These are phyloP conservation scores for Phanerodontia chrysosporium DNA, from an alignment of 768 basidiomycete species.

Conservation along the genomic window DNA sequence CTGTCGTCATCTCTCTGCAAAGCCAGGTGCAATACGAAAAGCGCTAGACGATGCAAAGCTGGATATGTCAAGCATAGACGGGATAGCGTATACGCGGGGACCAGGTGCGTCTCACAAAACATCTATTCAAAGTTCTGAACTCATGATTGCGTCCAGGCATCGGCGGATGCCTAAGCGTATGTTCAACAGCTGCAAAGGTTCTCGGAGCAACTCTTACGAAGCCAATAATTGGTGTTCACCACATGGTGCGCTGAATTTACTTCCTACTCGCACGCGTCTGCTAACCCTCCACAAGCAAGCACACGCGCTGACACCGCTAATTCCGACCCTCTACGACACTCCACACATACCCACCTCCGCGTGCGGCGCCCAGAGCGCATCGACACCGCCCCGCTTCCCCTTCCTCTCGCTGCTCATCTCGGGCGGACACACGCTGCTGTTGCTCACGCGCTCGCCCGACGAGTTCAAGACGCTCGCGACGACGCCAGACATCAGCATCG, in stretches of 20 bases:
- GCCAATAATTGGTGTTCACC: constrained; percentile 86
- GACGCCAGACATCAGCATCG: constrained; percentile 71
- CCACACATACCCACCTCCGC: constrained; percentile 56
- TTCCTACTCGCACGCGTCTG: background rate
- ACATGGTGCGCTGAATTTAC: constrained; percentile 63
- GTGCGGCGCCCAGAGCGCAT: constrained; percentile 80
- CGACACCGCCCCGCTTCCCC: constrained; percentile 75
- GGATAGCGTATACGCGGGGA: constrained; percentile 88
- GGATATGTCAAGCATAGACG: constrained; percentile 63
- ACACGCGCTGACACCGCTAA: constrained; percentile 78
- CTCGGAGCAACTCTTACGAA: constrained; percentile 73
- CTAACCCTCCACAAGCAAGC: constrained; percentile 63
- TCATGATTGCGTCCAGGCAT: constrained; percentile 36
- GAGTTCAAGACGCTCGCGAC: constrained; percentile 70
- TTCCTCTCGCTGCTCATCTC: constrained; percentile 88
- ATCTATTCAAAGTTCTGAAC: background rate
- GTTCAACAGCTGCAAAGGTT: constrained; percentile 74
- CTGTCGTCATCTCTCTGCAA: constrained; percentile 1
- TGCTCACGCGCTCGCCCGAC: constrained; percentile 59
- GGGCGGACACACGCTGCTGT: constrained; percentile 90
- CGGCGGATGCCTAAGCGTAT: constrained; percentile 72
- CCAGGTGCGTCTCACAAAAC: constrained; percentile 38
- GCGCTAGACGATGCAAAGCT: constrained; percentile 68
- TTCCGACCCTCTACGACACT: constrained; percentile 43
- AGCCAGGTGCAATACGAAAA: constrained; percentile 71